Conservation (phyloP, 2,329 filamentous ascomycete genomes). For the Apiospora kogelbergensis region DNA sequence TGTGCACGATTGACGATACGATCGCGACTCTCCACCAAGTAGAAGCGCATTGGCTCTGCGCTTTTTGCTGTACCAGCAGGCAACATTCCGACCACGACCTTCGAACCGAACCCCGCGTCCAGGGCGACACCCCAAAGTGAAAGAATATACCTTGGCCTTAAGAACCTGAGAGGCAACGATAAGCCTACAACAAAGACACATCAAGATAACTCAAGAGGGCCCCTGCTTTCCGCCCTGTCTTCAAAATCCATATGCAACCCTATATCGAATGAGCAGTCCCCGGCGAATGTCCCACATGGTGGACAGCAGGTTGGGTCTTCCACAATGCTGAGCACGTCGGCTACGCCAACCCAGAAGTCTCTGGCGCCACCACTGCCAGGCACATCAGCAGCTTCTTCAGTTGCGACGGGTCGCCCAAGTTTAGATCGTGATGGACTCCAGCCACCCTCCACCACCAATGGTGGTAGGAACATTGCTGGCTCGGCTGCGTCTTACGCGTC, state of each 20-base stretch:
- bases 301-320: slow-evolving; percentile 31
- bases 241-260: slow-evolving; percentile 15
- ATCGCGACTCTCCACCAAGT: background rate
- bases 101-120: background rate
- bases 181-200: background rate
- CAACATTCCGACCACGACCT: background rate
- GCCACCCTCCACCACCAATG: slow-evolving; percentile 42
- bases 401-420: slow-evolving; percentile 42
- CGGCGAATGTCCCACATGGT: slow-evolving; percentile 25
- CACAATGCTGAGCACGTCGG: slow-evolving; percentile 54
- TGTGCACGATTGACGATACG: background rate
- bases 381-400: slow-evolving; percentile 34
- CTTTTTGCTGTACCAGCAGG: background rate
- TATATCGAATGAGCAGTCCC: slow-evolving; percentile 18
- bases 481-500: slow-evolving; percentile 63
- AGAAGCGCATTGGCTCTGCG: background rate
- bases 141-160: background rate
- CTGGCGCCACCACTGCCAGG: slow-evolving; percentile 37
- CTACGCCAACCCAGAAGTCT: slow-evolving; percentile 55
- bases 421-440: slow-evolving; percentile 60
- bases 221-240: background rate
- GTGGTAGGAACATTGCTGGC: slow-evolving; percentile 49
- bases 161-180: background rate
- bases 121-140: background rate
- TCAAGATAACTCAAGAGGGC: background rate